Evolutionary conservation across 2,329 filamentous ascomycete genomes (phyloP), one percentile per base, ranked within the genome.

Genomic region (Penicillium psychrosexuale): DNA sequence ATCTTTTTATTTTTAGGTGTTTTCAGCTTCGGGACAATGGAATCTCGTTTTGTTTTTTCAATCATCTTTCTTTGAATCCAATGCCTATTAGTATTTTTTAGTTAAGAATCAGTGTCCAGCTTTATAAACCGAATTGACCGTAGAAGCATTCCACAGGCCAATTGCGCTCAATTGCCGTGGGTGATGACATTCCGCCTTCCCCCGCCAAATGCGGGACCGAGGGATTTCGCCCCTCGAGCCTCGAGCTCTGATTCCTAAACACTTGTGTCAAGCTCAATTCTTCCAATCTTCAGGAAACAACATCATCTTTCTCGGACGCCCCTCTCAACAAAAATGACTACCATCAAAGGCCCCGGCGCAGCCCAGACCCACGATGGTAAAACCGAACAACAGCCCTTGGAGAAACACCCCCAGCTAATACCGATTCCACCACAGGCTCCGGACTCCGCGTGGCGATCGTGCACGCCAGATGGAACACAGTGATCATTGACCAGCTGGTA

Each of bases 391-490:
- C 50, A 39, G 6, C 43, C 33, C 17, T 34, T 22, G 22, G 28
- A 11, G 19, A n/a, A 36, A 45, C 37, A 3, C 19, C n/a, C 11
- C 47, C n/a, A 30, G 40, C 51, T 58, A 47, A 61, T 61, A 42
- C 13, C 50, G 38, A 34, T 12, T 51, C 37, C 17, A 36, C 24
- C 5, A 24, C 22, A 75, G 88, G 89, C 73, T 84, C 84, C 67
- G 80, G 79, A 68, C 84, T 99, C 61, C 90, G 94, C 70, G 87
- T 99, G 71, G 93, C 89, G 71, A 97, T 99, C 71, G 84, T 99
- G 56, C 94, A 97, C 78, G 93, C 93, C 56, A 87, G 94, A 68
- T 99, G 94, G 94, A 99, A 99, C 79, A 82, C 82, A 62, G 83
- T 82, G 63, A 90, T 99, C 72, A 96, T 97, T 75, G 86, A 89